Base-by-base conservation (phyloP, 1,284 basidiomycete species). In the Trichosporon inkin region DNA sequence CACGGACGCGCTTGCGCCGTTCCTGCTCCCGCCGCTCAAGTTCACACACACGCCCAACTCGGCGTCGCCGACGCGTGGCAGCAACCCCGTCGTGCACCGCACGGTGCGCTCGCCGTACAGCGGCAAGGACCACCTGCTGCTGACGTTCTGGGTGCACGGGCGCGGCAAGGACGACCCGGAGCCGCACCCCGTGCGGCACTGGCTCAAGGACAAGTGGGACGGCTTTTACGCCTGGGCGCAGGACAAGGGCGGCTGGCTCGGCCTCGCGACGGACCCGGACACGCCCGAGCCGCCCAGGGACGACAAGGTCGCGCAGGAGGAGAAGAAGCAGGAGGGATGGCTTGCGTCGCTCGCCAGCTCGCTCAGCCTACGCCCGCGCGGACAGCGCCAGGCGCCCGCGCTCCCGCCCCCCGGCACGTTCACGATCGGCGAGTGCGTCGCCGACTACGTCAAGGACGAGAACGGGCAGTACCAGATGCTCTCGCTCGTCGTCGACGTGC, bases 1-100 rank as follows among this genome's bases (percentile, higher is more conserved):
- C 8, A 92, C 89, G 24, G 78, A 84, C 47, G 83, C 82, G 75
- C 90, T 91, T 62, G 61, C 77, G 3, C 24, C 61, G 5, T 69
- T 76, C 60, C 73, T 79, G n/a, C 71, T 79, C 6, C 76, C 74
- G 10, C 77, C 77, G 10, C 67, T 77, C 37, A 66, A 68, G 17
- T 79, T 75, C 68, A 79, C 77, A 17, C 77, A 78, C 62, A 67
- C 75, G 5, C 74, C 75, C 1, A 68, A 73, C 53, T 66, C 76
- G 16, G 64, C 75, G 1, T 66, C 74, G 0, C 74, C 75, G 1
- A 69, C 74, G 3, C 68, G 77, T 13, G 75, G 75, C 19, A 70
- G 74, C 0, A 66, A 74, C 1, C 74, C 75, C 1, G 64, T 79
- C 36, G 66, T 70, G 20, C 71, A 72, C 41, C 68, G 68, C 28